Evolutionary conservation across 352 stramenopile species (phyloP).

Genomic region (Phytopythium ostracodes): DNA sequence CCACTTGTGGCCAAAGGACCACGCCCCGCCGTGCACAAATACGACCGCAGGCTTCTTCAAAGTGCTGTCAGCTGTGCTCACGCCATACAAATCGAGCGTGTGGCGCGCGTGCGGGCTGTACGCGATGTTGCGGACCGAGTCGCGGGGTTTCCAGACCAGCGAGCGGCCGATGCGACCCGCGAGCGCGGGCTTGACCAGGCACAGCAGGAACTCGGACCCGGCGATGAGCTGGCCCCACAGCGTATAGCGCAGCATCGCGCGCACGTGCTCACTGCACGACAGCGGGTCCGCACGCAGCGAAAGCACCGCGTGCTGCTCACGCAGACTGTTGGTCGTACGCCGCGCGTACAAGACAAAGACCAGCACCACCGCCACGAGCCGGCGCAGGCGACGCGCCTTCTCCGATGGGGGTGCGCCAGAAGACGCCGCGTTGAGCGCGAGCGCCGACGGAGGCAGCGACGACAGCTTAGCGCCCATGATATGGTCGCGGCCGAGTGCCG

Average conservation of each 20-base stretch:
- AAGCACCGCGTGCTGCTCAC: constrained; percentile 20
- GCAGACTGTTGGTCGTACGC: constrained; percentile 14
- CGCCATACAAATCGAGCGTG: constrained; percentile 58
- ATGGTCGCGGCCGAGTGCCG: background rate
- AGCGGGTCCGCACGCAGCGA: constrained; percentile 15
- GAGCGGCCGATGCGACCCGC: constrained; percentile 35
- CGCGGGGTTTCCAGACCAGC: constrained; percentile 31
- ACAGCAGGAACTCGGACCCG: constrained; percentile 49
- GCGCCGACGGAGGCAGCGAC: constrained; percentile 1
- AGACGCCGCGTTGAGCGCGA: background rate
- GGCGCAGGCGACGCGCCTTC: background rate
- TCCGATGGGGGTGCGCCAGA: background rate
- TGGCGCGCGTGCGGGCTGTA: constrained; percentile 56
- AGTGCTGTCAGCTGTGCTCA: constrained; percentile 8
- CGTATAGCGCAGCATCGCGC: constrained; percentile 40
- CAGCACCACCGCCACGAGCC: constrained; percentile 12
- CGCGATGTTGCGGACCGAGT: constrained; percentile 22
- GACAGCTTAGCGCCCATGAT: background rate
- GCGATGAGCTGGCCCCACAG: constrained; percentile 44
- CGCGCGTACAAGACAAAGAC: constrained; percentile 17
- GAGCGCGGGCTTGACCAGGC: constrained; percentile 47
- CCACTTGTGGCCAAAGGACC: constrained; percentile 78
- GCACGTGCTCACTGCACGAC: constrained; percentile 8
- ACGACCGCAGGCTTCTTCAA: constrained; percentile 72
- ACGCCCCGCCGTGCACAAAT: constrained; percentile 90